These are phyloP conservation scores for Ceratocystis colombiana DNA, from an alignment of 2,329 filamentous ascomycete species.

Conservation along the genomic window DNA sequence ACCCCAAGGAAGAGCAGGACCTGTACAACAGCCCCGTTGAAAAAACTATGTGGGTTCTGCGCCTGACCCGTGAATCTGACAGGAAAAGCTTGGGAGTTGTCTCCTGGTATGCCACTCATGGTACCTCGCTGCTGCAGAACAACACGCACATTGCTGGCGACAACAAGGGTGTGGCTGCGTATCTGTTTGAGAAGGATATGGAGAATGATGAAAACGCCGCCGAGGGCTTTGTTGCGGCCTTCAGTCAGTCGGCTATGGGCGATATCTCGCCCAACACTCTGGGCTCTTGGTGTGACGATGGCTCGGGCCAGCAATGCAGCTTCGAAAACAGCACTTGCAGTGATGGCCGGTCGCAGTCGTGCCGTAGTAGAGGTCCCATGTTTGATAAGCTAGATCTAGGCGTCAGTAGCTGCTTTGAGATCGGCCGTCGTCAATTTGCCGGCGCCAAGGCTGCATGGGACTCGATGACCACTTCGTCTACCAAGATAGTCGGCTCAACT, in stretches of 20 bases:
- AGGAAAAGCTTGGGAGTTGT: slow-evolving; percentile 68
- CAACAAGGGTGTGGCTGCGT: slow-evolving; percentile 89
- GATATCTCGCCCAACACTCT: slow-evolving; percentile 78
- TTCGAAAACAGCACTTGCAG: slow-evolving; percentile 70
- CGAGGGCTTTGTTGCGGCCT: slow-evolving; percentile 70
- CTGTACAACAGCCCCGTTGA: slow-evolving; percentile 50
- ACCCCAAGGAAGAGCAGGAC: slow-evolving; percentile 64
- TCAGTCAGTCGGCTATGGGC: slow-evolving; percentile 83
- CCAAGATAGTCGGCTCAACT: slow-evolving; percentile 49
- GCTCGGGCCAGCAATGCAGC: slow-evolving; percentile 56
- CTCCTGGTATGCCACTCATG: slow-evolving; percentile 88
- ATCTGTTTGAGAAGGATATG: slow-evolving; percentile 67
- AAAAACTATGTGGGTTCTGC: slow-evolving; percentile 61
- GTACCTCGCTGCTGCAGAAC: slow-evolving; percentile 82
- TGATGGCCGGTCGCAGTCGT: slow-evolving; percentile 54
- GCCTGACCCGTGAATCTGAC: slow-evolving; percentile 64
- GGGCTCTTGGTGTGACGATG: slow-evolving; percentile 80
- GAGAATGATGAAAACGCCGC: slow-evolving; percentile 43
- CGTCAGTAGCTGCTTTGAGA: slow-evolving; percentile 65
- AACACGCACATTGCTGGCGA: slow-evolving; percentile 89
- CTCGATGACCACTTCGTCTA: slow-evolving; percentile 38
- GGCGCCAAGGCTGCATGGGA: slow-evolving; percentile 43
- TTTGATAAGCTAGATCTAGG: slow-evolving; percentile 59
- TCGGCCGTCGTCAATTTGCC: slow-evolving; percentile 56
- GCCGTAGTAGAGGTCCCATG: slow-evolving; percentile 59